phyloP scores from a whole-genome alignment of 305 asterid species.

The Fraxinus velutina region DNA sequence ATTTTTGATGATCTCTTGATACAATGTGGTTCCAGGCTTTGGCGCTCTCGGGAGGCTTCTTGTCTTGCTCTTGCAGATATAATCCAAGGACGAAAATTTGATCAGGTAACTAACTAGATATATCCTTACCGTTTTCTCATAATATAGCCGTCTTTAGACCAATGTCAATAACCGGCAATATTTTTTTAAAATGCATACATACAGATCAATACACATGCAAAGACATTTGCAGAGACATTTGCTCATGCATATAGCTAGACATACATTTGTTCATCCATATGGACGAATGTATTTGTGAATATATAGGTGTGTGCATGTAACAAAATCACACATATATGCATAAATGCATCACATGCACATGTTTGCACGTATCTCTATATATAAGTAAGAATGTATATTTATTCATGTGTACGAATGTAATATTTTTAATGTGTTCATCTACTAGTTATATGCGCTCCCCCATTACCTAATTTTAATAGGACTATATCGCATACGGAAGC shows the following conservation, averaged over 20 bases:
- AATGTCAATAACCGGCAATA: conserved; percentile 2
- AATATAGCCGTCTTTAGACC: conserved; percentile 10
- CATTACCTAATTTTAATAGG: not conserved
- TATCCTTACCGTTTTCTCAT: conserved; percentile 7
- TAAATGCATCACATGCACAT: not conserved
- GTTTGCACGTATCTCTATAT: not conserved
- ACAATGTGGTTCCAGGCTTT: conserved; percentile 96
- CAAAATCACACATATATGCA: not conserved
- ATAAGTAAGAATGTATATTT: not conserved
- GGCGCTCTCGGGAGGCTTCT: conserved; percentile 99
- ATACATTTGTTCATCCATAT: not conserved
- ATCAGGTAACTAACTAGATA: conserved; percentile 54
- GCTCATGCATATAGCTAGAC: not conserved
- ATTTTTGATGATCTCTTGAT: conserved; percentile 80
- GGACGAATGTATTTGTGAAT: not conserved
- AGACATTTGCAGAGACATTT: not conserved
- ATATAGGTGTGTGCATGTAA: not conserved
- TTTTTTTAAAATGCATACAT: not conserved
- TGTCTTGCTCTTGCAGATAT: conserved; percentile 96
- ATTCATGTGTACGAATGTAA: not conserved
- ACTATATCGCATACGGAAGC: not conserved
- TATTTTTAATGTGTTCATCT: not conserved
- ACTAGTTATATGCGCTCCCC: not conserved
- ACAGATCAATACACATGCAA: not conserved
- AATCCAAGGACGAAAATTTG: conserved; percentile 92